These are phyloP conservation scores for Neurospora intermedia DNA, from an alignment of 495 filamentous ascomycete species.

Conservation along the genomic window DNA sequence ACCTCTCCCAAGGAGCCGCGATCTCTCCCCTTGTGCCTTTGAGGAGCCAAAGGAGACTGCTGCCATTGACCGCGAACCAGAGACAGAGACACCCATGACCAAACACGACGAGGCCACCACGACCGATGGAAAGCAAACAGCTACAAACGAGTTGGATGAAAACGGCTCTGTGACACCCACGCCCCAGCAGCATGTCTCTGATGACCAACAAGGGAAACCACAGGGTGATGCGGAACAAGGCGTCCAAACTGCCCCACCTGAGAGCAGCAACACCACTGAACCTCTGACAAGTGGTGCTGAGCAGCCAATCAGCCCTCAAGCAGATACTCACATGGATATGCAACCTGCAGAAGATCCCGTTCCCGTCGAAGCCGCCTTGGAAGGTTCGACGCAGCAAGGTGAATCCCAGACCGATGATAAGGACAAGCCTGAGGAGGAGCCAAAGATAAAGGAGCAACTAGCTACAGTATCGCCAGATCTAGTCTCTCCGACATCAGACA, in stretches of 20 bases:
- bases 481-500: background rate
- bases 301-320: background rate
- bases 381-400: background rate
- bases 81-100: background rate
- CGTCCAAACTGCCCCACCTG: background rate
- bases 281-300: background rate
- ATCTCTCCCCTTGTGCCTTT: background rate
- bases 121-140: background rate
- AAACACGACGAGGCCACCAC: background rate
- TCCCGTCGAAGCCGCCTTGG: background rate
- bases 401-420: background rate
- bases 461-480: background rate
- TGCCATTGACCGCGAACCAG: background rate
- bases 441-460: constrained; percentile 2
- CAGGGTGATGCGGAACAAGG: background rate
- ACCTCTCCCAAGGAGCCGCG: background rate
- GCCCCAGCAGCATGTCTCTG: background rate
- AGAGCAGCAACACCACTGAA: background rate
- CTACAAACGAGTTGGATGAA: background rate
- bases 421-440: background rate
- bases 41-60: background rate
- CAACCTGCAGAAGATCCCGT: background rate
- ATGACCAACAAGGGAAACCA: background rate
- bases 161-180: background rate
- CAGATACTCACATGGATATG: background rate